These are phyloP conservation scores for Pichia insulana DNA, from an alignment of 805 yeast species.

Conservation along the genomic window DNA sequence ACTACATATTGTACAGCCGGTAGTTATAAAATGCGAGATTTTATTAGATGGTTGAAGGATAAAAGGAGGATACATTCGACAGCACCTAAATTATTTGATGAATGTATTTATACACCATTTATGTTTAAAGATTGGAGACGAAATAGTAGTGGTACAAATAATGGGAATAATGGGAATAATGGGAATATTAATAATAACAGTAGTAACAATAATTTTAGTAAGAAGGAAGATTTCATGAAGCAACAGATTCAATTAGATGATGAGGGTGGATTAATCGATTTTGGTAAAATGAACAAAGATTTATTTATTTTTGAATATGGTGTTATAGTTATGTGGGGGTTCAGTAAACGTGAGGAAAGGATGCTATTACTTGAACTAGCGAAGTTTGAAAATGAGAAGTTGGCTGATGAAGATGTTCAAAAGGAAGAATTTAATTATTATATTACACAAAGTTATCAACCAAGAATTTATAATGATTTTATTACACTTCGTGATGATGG, in stretches of 20 bases:
- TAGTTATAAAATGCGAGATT: constrained; percentile 79
- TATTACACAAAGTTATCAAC: constrained; percentile 88
- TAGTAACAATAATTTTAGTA: constrained; percentile 5
- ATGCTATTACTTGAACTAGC: constrained; percentile 78
- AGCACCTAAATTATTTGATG: constrained; percentile 84
- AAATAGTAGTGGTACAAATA: constrained; percentile 14
- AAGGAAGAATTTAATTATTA: constrained; percentile 93
- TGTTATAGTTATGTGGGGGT: constrained; percentile 97
- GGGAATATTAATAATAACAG: background rate
- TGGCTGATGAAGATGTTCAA: constrained; percentile 87
- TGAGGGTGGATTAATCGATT: constrained; percentile 91
- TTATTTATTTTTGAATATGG: constrained; percentile 92
- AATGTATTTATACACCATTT: constrained; percentile 89
- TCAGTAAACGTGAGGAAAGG: constrained; percentile 71
- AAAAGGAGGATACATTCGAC: constrained; percentile 66
- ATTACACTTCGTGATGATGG: constrained; percentile 84
- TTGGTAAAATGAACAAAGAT: constrained; percentile 69
- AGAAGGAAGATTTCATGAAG: constrained; percentile 22
- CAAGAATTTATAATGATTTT: constrained; percentile 91
- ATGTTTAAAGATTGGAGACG: constrained; percentile 73
- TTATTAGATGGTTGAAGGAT: constrained; percentile 77
- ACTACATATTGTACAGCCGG: constrained; percentile 97
- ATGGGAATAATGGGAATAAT: background rate
- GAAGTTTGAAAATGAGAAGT: constrained; percentile 84
- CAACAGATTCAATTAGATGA: constrained; percentile 61